Conservation (phyloP, 257 asterid genomes). For the Rehmannia glutinosa region DNA sequence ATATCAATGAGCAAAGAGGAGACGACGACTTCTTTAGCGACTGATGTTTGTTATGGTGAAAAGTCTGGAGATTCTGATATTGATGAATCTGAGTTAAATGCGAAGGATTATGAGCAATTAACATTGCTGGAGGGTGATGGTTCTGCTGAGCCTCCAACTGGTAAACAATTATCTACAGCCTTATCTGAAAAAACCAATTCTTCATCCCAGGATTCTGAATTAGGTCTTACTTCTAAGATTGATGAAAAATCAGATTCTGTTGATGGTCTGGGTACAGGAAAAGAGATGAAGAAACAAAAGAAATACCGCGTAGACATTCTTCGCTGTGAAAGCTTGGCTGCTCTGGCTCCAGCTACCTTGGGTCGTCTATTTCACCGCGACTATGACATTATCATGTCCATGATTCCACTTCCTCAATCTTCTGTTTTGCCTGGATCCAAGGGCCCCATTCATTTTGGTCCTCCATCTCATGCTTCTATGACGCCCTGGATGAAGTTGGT, state of each 20-base stretch:
- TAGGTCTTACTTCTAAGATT: conserved; percentile 37
- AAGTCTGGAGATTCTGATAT: conserved; percentile 28
- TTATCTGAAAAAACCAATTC: conserved; percentile 35
- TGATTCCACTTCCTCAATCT: conserved; percentile 97
- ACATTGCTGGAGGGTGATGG: conserved; percentile 28
- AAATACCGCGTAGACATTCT: conserved; percentile 87
- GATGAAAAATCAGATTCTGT: conserved; percentile 38
- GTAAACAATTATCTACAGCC: conserved; percentile 23
- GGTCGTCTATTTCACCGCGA: conserved; percentile 94
- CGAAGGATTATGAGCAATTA: conserved; percentile 29
- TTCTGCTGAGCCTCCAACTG: conserved; percentile 32
- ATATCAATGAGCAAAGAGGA: conserved; percentile 42
- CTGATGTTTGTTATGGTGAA: conserved; percentile 30
- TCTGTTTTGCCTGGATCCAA: conserved; percentile 93
- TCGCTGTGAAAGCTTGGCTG: conserved; percentile 98
- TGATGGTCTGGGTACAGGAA: conserved; percentile 44
- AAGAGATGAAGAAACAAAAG: conserved; percentile 48
- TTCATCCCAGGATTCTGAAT: conserved; percentile 30
- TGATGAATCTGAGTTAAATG: conserved; percentile 26
- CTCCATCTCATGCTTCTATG: conserved; percentile 94
- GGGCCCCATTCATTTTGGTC: conserved; percentile 99
- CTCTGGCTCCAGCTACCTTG: conserved; percentile 84
- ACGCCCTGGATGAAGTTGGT: conserved; percentile 99
- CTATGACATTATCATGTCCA: conserved; percentile 89
- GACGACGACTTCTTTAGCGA: conserved; percentile 29